A percentile compares a stretch with the other conserved stretches of the same genome.
phyloP scores from a whole-genome alignment of 2,329 filamentous ascomycete species.

The Arachnomyces sp. region DNA sequence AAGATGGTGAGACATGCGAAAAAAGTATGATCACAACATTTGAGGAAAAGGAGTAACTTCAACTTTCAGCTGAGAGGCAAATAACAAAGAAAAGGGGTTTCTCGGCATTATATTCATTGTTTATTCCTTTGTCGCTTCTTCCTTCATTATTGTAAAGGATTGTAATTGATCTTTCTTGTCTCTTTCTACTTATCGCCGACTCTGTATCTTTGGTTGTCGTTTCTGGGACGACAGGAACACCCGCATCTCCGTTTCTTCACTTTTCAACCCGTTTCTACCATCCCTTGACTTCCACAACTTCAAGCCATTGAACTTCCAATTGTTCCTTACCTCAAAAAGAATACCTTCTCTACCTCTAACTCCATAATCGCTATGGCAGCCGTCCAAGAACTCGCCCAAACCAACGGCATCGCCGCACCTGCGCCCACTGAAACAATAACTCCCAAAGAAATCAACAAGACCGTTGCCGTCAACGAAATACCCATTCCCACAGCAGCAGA shows the following conservation, averaged over 20 bases:
- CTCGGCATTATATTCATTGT: too few relatives aligned
- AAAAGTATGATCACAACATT: too few relatives aligned
- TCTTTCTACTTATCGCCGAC: too few relatives aligned
- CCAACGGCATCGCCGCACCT: too few relatives aligned
- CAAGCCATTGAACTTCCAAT: slow-evolving; percentile 11
- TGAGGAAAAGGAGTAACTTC: too few relatives aligned
- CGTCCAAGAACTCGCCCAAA: slow-evolving; percentile 4
- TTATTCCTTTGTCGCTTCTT: too few relatives aligned
- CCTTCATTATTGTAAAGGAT: too few relatives aligned
- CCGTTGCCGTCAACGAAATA: slow-evolving; percentile 7
- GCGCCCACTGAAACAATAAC: slow-evolving; percentile 7
- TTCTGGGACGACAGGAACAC: not conserved
- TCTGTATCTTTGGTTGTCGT: slow-evolving; percentile 2
- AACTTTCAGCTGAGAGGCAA: too few relatives aligned
- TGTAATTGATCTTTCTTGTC: too few relatives aligned
- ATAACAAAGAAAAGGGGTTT: too few relatives aligned
- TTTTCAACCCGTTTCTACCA: not conserved
- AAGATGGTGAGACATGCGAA: too few relatives aligned
- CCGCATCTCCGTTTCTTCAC: slow-evolving; percentile 1
- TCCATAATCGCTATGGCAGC: not conserved
- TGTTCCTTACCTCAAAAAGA: slow-evolving; percentile 5
- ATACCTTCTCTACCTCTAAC: slow-evolving; percentile 2
- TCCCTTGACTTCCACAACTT: not conserved
- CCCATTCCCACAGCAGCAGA: slow-evolving; percentile 2
- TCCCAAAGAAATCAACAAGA: slow-evolving; percentile 15